A percentile compares a stretch with the other conserved stretches of the same genome.
Conservation (phyloP, 2,329 filamentous ascomycete genomes). For the Shiraia sp. region DNA sequence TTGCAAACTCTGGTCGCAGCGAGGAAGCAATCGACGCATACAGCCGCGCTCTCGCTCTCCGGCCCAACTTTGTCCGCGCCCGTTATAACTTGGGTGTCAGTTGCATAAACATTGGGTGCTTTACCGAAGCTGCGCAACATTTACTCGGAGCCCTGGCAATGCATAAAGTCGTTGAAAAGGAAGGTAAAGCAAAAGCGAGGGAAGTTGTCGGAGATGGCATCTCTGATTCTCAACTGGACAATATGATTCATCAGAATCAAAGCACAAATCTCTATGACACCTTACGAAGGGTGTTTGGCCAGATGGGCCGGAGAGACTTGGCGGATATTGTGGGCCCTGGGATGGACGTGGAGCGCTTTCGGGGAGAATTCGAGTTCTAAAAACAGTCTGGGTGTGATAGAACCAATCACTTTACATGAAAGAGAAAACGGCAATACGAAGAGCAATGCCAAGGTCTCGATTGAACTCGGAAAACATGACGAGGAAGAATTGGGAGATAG, state of each 20-base stretch:
- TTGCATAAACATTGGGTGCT: conserved; percentile 97
- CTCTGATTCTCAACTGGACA: conserved; percentile 75
- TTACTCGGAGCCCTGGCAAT: conserved; percentile 89
- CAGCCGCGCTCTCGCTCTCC: conserved; percentile 84
- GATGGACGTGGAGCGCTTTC: conserved; percentile 88
- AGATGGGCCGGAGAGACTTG: conserved; percentile 89
- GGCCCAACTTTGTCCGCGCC: conserved; percentile 95
- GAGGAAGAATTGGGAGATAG: conserved; percentile 32
- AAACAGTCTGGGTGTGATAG: neutral
- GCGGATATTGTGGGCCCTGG: conserved; percentile 85
- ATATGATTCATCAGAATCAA: conserved; percentile 91
- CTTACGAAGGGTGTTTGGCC: conserved; percentile 87
- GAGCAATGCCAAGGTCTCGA: too few species aligned
- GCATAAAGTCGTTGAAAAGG: conserved; percentile 90
- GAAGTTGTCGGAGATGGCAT: conserved; percentile 70
- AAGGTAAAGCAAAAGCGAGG: conserved; percentile 79
- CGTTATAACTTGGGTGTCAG: conserved; percentile 95
- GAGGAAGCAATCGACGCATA: conserved; percentile 98
- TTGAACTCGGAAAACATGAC: neutral
- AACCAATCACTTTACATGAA: neutral
- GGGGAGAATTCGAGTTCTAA: conserved; percentile 86
- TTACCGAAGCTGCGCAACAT: conserved; percentile 89
- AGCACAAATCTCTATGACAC: conserved; percentile 98
- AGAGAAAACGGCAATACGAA: neutral
- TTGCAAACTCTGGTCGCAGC: conserved; percentile 89